Evolutionary conservation across 176 grass and related monocot genomes (phyloP), one percentile per base, ranked within the genome.

Genomic region (Panicum miliaceum): DNA sequence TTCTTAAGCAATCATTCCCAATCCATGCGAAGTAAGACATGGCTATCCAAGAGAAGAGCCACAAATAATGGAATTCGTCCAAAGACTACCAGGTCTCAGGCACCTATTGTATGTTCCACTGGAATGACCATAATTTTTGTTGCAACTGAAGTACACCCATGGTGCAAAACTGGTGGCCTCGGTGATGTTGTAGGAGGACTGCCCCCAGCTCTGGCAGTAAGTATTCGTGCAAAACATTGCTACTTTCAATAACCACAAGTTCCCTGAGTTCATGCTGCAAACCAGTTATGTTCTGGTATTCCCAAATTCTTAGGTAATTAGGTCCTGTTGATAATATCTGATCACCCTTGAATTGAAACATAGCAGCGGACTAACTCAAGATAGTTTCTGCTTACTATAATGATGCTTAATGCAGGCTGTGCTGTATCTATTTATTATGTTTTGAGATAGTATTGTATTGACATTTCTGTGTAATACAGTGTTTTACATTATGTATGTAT

Each of bases 151-250:
- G 77, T 94, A 80, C 67, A 85, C 19, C 89, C 89, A 72, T 94
- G 92, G 92, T 86, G 80, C 79, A 94, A 89, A 85, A 94, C 92
- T 68, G 92, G 92, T 80, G 92, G 92, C n/a, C 92, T 94, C 46
- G 92, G 92, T 71, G 92, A 89, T 89, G 92, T 94, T 74, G 16
- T 89, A 57, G 89, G 92, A 56, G 92, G 92, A 36, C 73, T 94
- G 7, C 86, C 92, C 45, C 86, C 89, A 73, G 86, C 86, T 46
- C 82, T 94, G 66, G 84, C 84, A 58, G 86, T 91, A 86, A 94
- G 62, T 79, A 51, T 71, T 75, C 56, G 64, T 46, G 26, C 5
- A 36, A 13, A 38, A 7, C 13, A 19, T 53, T 76, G 6, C 83
- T 62, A 20, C 22, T 82, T 42, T 79, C 11, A 27, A 60, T 50